Base-by-base conservation (phyloP, 176 grass and related monocot species). In the Paspalum vaginatum region DNA sequence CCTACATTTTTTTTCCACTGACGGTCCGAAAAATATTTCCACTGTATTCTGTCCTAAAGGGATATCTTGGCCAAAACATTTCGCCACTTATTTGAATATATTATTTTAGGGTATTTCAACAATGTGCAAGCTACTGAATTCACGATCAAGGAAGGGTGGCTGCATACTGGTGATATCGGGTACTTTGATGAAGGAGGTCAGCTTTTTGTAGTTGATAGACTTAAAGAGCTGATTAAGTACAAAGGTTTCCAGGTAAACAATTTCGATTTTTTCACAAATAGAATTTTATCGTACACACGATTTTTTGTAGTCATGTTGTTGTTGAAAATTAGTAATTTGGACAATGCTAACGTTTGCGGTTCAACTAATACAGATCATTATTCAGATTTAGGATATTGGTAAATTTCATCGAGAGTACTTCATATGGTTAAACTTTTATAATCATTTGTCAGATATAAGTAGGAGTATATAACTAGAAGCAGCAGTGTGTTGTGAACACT, bases 141-240 rank as follows among this genome's bases (percentile, higher is more conserved):
- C 37, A 98, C 95, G 79, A 82, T 95, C 74, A 93, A 70, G 77
- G 69, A 98, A 81, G 92, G 92, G 26, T 98, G 95, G 95, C 82
- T 98, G 67, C 90, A 98, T 74, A 98, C 92, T 73, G 95, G 95
- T 81, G 95, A 98, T 87, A 72, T 98, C 40, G 96, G 96, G 20
- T 95, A 95, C 75, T 84, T 98, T 69, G 86, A 94, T 54, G 84
- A 87, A 38, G 72, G 61, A 46, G 96, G 92, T 17, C 92, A 89
- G 44, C 84, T 98, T 74, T 93, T 82, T 74, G 92, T 98, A 73
- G 96, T 98, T 43, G 96, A 98, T 75, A 89, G 96, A 42, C 93
- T 98, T 43, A 98, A 98, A 91, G 96, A 95, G 81, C 82, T 98
- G 70, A 98, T 98, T 72, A 98, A 95, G 74, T 98, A 89, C 86